These are phyloP conservation scores for Leccinellum luteum DNA, from an alignment of 768 basidiomycete species.

Conservation along the genomic window DNA sequence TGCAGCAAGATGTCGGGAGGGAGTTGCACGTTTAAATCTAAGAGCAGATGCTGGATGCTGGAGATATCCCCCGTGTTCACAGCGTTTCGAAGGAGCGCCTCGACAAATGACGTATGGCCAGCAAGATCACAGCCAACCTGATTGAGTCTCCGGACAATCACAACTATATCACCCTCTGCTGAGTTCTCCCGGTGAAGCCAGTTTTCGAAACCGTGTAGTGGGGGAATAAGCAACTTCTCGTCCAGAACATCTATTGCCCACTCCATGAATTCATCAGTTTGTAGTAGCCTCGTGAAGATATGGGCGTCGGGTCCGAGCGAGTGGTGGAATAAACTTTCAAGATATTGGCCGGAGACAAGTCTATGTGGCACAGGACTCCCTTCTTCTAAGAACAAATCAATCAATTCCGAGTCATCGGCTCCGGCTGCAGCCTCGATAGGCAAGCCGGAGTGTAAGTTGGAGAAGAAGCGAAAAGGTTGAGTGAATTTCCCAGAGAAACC, in stretches of 20 bases:
- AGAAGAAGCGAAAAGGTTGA: no score
- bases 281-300: no score
- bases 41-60: not conserved
- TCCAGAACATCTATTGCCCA: not conserved
- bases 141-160: not conserved
- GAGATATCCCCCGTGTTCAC: not conserved
- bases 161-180: not conserved
- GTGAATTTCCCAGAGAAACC: not conserved
- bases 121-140: not conserved
- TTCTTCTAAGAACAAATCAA: not conserved
- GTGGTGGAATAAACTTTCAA: no score
- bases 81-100: not conserved
- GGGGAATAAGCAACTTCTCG: no score
- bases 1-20: no score
- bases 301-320: no score
- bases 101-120: not conserved
- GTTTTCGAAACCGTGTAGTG: not conserved
- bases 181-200: no score
- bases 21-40: no score
- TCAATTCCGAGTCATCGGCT: not conserved
- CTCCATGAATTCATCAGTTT: not conserved
- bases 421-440: not conserved
- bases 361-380: not conserved
- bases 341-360: not conserved
- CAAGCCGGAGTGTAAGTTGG: no score